Base-by-base conservation (phyloP, 495 filamentous ascomycete species). In the Hypomontagnella submonticulosa region DNA sequence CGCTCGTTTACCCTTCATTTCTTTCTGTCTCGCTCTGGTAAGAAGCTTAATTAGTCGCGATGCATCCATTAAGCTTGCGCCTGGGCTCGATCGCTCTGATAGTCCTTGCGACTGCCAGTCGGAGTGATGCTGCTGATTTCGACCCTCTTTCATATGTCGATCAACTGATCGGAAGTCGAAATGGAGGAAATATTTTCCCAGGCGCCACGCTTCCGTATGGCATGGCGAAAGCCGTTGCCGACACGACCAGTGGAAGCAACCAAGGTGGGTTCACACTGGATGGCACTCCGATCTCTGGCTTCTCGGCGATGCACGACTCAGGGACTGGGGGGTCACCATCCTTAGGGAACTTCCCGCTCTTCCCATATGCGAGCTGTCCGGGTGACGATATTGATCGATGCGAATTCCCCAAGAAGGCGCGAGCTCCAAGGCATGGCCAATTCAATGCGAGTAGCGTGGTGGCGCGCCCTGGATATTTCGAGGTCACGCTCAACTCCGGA, bases 191-290 rank as follows among this genome's bases (percentile, higher is more conserved):
- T 81, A 88, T 92, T 13, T 93, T 93, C 53, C 80, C 90, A 0
- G 90, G 90, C 2, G 90, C 90, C 8, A 89, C 88, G 1, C 68
- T 92, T 47, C 90, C 90, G 0, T 93, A 89, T 72, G 80, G 89
- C 46, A 90, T 93, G 85, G 89, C 87, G 46, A 92, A 92, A 73
- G 89, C 90, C 10, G 88, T 91, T 0, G 86, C 90, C 42, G 90
- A 93, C 70, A 88, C 86, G 4, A 77, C 79, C 33, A 84, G 83
- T 30, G 83, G 85, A 53, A 80, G 76, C 59, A 90, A 89, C 41
- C 88, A 91, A 70, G 89, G 88, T 10, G 90, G 90, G 3, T 93
- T 92, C 69, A 86, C 89, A 2, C 81, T 84, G 15, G 89, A 92
- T 59, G 83, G 82, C 1, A 73, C 75, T 2, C 73, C 76, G 4